These are phyloP conservation scores for Noccaea bulbosa DNA, from an alignment of 345 rosid genomes.

Conservation along the genomic window DNA sequence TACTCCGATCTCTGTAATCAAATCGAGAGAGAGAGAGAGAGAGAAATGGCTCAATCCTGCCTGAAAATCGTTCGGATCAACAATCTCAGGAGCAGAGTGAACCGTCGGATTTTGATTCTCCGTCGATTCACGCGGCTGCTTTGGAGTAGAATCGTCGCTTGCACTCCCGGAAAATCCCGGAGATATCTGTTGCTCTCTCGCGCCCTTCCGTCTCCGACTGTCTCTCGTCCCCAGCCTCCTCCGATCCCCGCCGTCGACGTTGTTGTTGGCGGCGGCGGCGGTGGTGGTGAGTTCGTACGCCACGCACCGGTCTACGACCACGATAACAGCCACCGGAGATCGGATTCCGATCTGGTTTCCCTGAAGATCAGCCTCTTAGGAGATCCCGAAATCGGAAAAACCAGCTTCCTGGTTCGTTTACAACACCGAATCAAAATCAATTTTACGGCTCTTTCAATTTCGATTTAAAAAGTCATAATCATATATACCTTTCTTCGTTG, in stretches of 20 bases:
- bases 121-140: slow-evolving; percentile 59
- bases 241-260: slow-evolving; percentile 15
- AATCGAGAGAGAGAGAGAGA: neutral
- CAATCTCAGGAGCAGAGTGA: slow-evolving; percentile 49
- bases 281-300: slow-evolving; percentile 22
- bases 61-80: slow-evolving; percentile 45
- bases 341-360: slow-evolving; percentile 76
- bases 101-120: slow-evolving; percentile 56
- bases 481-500: too few species aligned
- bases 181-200: slow-evolving; percentile 53
- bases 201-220: slow-evolving; percentile 44
- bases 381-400: slow-evolving; percentile 74
- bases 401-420: slow-evolving; percentile 70
- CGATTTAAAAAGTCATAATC: neutral
- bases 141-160: slow-evolving; percentile 52
- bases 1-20: neutral
- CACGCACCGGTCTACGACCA: slow-evolving; percentile 18
- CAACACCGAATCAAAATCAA: neutral
- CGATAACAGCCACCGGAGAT: slow-evolving; percentile 28
- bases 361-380: slow-evolving; percentile 87
- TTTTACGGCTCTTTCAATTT: slow-evolving; percentile 1
- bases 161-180: slow-evolving; percentile 58
- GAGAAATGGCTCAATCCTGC: slow-evolving; percentile 37
- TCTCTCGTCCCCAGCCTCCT: slow-evolving; percentile 26
- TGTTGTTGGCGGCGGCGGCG: neutral